A percentile compares a stretch with the other conserved stretches of the same genome.
phyloP scores from a whole-genome alignment of 2,329 filamentous ascomycete genomes.

The Colletotrichum spinosum region DNA sequence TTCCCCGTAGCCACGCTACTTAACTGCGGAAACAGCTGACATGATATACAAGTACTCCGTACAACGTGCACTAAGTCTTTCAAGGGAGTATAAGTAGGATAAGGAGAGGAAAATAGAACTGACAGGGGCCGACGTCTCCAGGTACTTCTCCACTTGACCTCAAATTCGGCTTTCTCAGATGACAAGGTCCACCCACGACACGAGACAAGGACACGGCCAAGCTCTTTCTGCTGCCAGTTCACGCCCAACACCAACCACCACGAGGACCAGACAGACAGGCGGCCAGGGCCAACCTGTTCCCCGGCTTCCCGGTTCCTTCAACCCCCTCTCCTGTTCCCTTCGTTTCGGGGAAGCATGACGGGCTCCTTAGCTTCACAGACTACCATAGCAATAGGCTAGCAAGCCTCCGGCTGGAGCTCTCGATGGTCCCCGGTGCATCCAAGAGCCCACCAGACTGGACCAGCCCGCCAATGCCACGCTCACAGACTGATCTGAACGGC shows the following conservation, averaged over 20 bases:
- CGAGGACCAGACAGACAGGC: no score
- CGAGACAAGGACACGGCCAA: neutral
- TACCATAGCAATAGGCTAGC: conserved; percentile 14
- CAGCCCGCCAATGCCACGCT: conserved; percentile 22
- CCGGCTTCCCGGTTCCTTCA: conserved; percentile 32
- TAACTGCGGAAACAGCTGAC: no score
- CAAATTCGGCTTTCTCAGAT: no score
- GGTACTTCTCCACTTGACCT: no score
- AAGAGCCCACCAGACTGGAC: conserved; percentile 5
- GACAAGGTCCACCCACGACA: no score
- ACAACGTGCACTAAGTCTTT: no score
- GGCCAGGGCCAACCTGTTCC: conserved; percentile 19
- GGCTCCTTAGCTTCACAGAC: conserved; percentile 27
- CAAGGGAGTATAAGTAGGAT: no score
- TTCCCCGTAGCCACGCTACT: no score
- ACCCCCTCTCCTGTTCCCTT: conserved; percentile 29
- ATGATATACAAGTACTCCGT: no score
- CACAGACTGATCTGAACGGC: conserved; percentile 26
- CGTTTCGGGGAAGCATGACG: conserved; percentile 37
- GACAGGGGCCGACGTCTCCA: no score
- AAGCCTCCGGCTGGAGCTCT: conserved; percentile 33
- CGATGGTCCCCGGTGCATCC: conserved; percentile 25
- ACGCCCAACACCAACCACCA: neutral
- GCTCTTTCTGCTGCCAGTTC: neutral
- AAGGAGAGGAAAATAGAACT: no score